Evolutionary conservation across 352 stramenopile genomes (phyloP).

Genomic region (Globisporangium okanoganense): DNA sequence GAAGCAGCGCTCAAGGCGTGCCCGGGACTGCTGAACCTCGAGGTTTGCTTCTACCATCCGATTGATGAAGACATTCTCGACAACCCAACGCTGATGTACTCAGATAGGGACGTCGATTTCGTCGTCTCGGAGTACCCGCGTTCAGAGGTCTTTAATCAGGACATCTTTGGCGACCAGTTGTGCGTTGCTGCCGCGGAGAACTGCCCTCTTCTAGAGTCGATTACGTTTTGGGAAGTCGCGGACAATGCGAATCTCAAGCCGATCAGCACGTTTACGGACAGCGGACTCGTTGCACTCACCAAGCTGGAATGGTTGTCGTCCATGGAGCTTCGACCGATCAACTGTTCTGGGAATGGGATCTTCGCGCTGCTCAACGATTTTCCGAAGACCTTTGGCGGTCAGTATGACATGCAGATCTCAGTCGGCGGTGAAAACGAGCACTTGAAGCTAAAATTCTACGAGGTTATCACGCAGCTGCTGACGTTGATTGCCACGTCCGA

Average conservation of each 20-base stretch:
- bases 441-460: conserved; percentile 29
- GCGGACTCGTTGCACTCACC: conserved; percentile 22
- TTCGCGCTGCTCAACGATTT: conserved; percentile 32
- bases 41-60: conserved; percentile 34
- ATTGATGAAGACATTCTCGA: conserved; percentile 24
- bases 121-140: conserved; percentile 19
- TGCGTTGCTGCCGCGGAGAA: conserved; percentile 17
- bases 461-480: conserved; percentile 26
- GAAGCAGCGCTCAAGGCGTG: conserved; percentile 27
- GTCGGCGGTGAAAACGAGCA: conserved; percentile 15
- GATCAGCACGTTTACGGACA: conserved; percentile 33
- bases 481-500: conserved; percentile 16
- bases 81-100: conserved; percentile 17
- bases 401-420: conserved; percentile 24
- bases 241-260: conserved; percentile 21
- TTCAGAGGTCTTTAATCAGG: conserved; percentile 22
- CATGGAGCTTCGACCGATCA: conserved; percentile 27
- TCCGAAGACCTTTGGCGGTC: conserved; percentile 17
- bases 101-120: conserved; percentile 21
- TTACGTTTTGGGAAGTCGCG: conserved; percentile 26
- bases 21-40: conserved; percentile 24
- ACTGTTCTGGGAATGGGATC: conserved; percentile 30
- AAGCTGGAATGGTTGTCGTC: conserved; percentile 23
- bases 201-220: conserved; percentile 27
- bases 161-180: conserved; percentile 40